Conservation (phyloP, 2,329 filamentous ascomycete species). For the Zalaria obscura region DNA sequence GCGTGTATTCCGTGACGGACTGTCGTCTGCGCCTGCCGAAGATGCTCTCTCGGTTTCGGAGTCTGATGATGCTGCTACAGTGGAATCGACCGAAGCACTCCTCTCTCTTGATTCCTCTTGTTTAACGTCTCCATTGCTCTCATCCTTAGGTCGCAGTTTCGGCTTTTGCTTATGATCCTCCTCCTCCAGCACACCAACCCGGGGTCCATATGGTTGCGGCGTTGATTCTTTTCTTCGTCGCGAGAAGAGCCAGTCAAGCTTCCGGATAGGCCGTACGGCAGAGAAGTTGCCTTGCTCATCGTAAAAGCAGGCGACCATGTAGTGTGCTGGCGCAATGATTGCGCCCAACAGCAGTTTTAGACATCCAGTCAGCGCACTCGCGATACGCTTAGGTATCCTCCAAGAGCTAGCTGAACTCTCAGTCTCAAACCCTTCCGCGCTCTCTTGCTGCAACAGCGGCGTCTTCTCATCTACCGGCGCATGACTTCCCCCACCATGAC, state of each 20-base stretch:
- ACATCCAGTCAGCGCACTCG: constrained; percentile 57
- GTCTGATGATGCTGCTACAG: constrained; percentile 43
- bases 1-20: constrained; percentile 41
- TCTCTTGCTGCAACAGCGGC: constrained; percentile 40
- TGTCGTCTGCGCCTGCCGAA: constrained; percentile 20
- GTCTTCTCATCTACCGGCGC: constrained; percentile 46
- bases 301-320: constrained; percentile 70
- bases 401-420: constrained; percentile 22
- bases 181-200: constrained; percentile 13
- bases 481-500: neutral
- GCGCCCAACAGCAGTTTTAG: constrained; percentile 67
- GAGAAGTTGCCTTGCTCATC: constrained; percentile 68
- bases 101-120: constrained; percentile 14
- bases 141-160: constrained; percentile 13
- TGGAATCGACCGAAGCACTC: constrained; percentile 36
- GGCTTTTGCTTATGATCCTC: constrained; percentile 17
- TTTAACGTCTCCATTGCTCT: neutral
- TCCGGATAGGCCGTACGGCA: constrained; percentile 57
- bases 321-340: constrained; percentile 65
- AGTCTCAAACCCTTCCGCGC: constrained; percentile 15
- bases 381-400: constrained; percentile 53
- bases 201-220: constrained; percentile 9
- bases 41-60: constrained; percentile 44
- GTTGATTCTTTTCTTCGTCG: constrained; percentile 14
- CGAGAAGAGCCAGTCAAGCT: constrained; percentile 36